Conservation (phyloP, 495 filamentous ascomycete genomes). For the Podospora conica region DNA sequence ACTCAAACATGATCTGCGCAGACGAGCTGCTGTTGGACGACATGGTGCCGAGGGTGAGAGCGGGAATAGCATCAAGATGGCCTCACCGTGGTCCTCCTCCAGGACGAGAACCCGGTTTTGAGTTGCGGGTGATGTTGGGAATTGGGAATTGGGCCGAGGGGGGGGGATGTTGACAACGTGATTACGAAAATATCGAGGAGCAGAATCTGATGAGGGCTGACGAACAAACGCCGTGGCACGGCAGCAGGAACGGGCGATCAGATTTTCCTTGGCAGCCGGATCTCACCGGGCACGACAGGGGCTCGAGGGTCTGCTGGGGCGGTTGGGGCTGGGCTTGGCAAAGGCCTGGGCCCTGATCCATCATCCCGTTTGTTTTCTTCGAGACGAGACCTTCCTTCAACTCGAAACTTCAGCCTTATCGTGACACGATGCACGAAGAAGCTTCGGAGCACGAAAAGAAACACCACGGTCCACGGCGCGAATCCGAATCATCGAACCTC, state of each 20-base stretch:
- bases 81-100: constrained; percentile 7
- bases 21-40: constrained; percentile 14
- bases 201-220: background rate
- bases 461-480: too few species aligned
- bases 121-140: background rate
- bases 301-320: too few species aligned
- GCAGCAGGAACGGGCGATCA: background rate
- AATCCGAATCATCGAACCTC: too few species aligned
- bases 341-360: background rate
- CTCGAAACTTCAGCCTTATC: background rate
- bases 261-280: background rate
- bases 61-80: constrained; percentile 28
- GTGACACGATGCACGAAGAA: background rate
- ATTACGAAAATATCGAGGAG: constrained; percentile 10
- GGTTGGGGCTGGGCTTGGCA: background rate
- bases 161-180: constrained; percentile 15
- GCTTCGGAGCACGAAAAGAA: too few species aligned
- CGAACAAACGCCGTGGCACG: background rate
- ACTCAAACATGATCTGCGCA: constrained; percentile 24
- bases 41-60: constrained; percentile 10
- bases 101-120: constrained; percentile 1
- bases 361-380: too few species aligned
- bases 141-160: background rate
- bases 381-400: background rate
- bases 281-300: background rate